phyloP scores from a whole-genome alignment of 78 protist genomes.

The Emiliania huxleyi region DNA sequence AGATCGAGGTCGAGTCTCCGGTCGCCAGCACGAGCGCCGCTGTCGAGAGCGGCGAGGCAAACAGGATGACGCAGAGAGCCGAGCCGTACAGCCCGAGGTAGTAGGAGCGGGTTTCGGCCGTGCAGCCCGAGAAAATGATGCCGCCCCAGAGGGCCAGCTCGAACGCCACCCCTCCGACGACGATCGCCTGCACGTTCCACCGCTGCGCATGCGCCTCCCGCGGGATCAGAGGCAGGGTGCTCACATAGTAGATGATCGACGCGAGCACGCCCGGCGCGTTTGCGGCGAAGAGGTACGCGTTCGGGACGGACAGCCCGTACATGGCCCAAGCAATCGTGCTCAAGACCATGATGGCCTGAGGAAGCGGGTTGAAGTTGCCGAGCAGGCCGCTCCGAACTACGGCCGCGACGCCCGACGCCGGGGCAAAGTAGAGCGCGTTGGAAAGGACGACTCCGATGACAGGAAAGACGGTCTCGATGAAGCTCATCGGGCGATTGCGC shows the following conservation, averaged over 20 bases:
- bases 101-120: background rate
- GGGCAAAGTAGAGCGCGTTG: background rate
- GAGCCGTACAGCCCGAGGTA: background rate
- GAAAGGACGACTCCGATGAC: background rate
- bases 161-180: background rate
- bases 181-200: background rate
- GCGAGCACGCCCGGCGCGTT: background rate
- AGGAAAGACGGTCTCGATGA: background rate
- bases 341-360: background rate
- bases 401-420: background rate
- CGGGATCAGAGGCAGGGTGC: background rate
- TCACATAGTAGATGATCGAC: background rate
- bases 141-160: too few species aligned
- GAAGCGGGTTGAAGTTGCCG: background rate
- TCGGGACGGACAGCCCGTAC: background rate
- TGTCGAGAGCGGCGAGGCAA: conserved; percentile 19
- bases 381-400: background rate
- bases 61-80: background rate
- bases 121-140: background rate
- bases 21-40: background rate
- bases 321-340: background rate
- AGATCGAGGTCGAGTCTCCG: background rate
- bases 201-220: background rate
- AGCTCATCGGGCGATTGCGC: too few species aligned
- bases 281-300: background rate